These are phyloP conservation scores for Phytophthora crassamura DNA, from an alignment of 352 stramenopile species.

Conservation along the genomic window DNA sequence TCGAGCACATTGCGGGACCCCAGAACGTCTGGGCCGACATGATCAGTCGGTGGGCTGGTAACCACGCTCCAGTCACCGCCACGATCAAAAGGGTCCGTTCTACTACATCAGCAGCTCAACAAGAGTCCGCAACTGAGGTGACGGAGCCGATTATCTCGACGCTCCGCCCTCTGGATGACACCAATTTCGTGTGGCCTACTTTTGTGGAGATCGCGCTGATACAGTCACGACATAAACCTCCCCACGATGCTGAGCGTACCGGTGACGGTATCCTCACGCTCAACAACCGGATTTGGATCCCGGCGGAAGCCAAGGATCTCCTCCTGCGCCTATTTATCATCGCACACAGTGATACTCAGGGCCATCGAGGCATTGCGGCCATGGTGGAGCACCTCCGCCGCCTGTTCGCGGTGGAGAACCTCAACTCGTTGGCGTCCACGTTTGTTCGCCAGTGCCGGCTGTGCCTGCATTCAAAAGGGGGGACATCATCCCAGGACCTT, in stretches of 20 bases:
- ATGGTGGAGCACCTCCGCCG: slow-evolving; percentile 13
- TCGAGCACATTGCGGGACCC: slow-evolving; percentile 5
- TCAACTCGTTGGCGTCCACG: neutral
- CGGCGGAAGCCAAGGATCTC: neutral
- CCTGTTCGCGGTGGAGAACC: slow-evolving; percentile 2
- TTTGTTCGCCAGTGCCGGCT: slow-evolving; percentile 5
- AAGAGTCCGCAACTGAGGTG: no score
- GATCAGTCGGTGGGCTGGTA: slow-evolving; percentile 17
- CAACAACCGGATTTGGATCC: neutral
- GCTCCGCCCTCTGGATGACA: slow-evolving; percentile 14
- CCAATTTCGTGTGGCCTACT: slow-evolving; percentile 8
- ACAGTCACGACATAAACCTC: neutral
- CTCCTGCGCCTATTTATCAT: slow-evolving; percentile 15
- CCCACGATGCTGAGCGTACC: neutral
- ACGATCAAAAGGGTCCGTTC: neutral
- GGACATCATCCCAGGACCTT: slow-evolving; percentile 4
- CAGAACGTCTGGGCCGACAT: slow-evolving; percentile 28
- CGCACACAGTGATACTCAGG: slow-evolving; percentile 1
- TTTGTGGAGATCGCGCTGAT: neutral
- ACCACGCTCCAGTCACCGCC: neutral
- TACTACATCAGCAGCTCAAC: neutral
- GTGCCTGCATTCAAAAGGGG: slow-evolving; percentile 8
- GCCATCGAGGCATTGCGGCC: neutral
- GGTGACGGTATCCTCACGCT: neutral
- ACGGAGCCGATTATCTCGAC: no score